Evolutionary conservation across 2,329 filamentous ascomycete species (phyloP), one percentile per base, ranked within the genome.

Genomic region (Apiospora aurea): DNA sequence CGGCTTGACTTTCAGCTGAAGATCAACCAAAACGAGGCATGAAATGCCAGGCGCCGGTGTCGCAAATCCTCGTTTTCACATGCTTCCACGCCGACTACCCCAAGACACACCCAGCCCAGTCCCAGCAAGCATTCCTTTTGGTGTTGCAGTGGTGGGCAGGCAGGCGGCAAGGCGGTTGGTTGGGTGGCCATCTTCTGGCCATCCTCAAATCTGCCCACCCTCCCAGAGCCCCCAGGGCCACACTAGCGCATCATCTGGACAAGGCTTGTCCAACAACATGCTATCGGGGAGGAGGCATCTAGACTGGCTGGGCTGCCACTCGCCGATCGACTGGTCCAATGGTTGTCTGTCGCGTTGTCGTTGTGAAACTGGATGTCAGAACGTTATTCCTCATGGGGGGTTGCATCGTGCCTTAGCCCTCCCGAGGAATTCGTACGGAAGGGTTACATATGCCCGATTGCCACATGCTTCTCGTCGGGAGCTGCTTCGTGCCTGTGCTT

Each of bases 361-460:
- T 41, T 64, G 57, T 64, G 57, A 64, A 64, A 64, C 57, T n/a
- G 34, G 21, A n/a, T 34, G 34, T 64, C 57, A 64, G 57, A 64
- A 64, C 34, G 57, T 64, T 64, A 64, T 64, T 64, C 57, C 57
- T 29, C 53, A 61, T 61, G 18, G 34, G 57, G 57, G 57, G 57
- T 64, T 64, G 57, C 57, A 64, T 41, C 41, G 21, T 41, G 57
- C 57, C 29, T 41, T 64, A 64, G 57, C 57, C 57, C 21, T 64
- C 21, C 57, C 57, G 34, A 41, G 34, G 57, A n/a, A 64, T 64
- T 64, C 34, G 57, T 38, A n/a, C 34, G n/a, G 34, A 64, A 41
- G 57, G 57, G 57, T 64, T 64, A 41, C 57, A 41, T 64, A n/a
- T 13, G 57, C 21, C 57, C 29, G 57, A 64, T 64, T 64, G 57